phyloP scores from a whole-genome alignment of 352 stramenopile genomes.

The Phytophthora cactorum region DNA sequence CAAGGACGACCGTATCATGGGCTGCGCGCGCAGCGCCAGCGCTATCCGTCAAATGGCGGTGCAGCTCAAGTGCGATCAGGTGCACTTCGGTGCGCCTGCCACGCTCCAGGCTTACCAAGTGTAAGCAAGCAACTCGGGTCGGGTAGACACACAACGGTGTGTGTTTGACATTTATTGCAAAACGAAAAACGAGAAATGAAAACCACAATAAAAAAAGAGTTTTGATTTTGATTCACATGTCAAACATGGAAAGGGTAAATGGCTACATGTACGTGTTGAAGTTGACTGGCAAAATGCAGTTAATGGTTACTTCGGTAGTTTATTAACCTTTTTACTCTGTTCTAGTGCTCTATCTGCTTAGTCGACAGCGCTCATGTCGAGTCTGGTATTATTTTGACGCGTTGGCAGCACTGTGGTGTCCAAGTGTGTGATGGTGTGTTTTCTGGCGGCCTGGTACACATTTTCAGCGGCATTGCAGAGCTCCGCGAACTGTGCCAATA shows the following conservation, averaged over 20 bases:
- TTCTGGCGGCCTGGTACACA: constrained; percentile 38
- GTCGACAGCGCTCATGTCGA: constrained; percentile 44
- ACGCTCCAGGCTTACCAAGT: constrained; percentile 50
- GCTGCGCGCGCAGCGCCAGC: constrained; percentile 31
- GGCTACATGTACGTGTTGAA: not conserved
- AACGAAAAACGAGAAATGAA: not conserved
- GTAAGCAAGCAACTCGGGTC: constrained; percentile 15
- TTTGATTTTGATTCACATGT: not conserved
- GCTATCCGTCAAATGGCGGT: constrained; percentile 48
- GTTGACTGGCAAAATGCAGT: not conserved
- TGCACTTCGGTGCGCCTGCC: constrained; percentile 36
- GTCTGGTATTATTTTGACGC: constrained; percentile 16
- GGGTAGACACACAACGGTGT: not conserved
- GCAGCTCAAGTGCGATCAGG: constrained; percentile 50
- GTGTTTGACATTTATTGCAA: constrained; percentile 12
- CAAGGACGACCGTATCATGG: constrained; percentile 36
- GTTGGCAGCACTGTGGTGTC: constrained; percentile 22
- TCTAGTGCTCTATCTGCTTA: constrained; percentile 7
- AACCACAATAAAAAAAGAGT: constrained; percentile 4
- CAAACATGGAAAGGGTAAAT: too few relatives aligned
- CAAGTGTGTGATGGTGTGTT: constrained; percentile 32
- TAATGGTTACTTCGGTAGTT: constrained; percentile 2
- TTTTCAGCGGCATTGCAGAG: constrained; percentile 44
- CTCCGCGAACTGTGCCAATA: constrained; percentile 40
- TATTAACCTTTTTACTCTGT: constrained; percentile 6